Percentiles rank a stretch among this genome's conserved stretches.
Evolutionary conservation across 2,329 filamentous ascomycete genomes (phyloP).

Genomic region (Cladosporium phlei): DNA sequence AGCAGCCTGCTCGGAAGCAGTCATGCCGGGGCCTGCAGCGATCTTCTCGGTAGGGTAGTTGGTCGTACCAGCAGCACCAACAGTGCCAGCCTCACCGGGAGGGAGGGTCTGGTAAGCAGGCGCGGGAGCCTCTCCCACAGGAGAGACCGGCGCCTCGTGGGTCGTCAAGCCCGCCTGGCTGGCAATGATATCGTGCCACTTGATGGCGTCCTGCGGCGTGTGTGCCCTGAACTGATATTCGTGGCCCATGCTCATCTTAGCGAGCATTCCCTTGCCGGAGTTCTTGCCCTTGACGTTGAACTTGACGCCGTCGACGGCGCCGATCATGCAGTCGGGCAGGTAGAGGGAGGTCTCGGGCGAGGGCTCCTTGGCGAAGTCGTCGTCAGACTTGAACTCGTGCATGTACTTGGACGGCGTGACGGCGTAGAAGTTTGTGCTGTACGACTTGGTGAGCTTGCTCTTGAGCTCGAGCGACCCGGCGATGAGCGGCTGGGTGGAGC

Average conservation of each 20-base stretch:
- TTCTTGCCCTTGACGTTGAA: conserved; percentile 97
- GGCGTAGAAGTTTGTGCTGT: conserved; percentile 80
- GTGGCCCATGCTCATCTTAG: conserved; percentile 71
- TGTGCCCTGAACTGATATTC: conserved; percentile 87
- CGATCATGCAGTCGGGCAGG: conserved; percentile 82
- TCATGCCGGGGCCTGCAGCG: conserved; percentile 2
- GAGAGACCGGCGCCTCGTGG: conserved; percentile 38
- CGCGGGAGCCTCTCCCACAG: conserved; percentile 21
- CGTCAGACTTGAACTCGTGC: conserved; percentile 94
- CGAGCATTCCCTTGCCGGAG: conserved; percentile 67
- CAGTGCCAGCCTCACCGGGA: conserved; percentile 8
- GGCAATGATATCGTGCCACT: conserved; percentile 75
- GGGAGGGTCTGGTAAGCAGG: background rate
- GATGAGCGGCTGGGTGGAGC: conserved; percentile 73
- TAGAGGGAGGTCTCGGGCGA: conserved; percentile 84
- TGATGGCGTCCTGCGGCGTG: conserved; percentile 70
- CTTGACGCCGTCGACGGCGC: conserved; percentile 67
- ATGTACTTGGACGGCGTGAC: conserved; percentile 83
- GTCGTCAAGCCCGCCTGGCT: conserved; percentile 51
- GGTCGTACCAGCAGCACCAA: background rate
- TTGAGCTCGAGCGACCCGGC: conserved; percentile 88
- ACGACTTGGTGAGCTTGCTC: conserved; percentile 78
- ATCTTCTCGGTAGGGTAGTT: background rate
- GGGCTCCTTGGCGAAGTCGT: conserved; percentile 67
- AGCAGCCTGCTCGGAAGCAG: conserved; percentile 3